These are phyloP conservation scores for Coemansia sp. DNA, from an alignment of 192 early-diverging fungal species.

Conservation along the genomic window DNA sequence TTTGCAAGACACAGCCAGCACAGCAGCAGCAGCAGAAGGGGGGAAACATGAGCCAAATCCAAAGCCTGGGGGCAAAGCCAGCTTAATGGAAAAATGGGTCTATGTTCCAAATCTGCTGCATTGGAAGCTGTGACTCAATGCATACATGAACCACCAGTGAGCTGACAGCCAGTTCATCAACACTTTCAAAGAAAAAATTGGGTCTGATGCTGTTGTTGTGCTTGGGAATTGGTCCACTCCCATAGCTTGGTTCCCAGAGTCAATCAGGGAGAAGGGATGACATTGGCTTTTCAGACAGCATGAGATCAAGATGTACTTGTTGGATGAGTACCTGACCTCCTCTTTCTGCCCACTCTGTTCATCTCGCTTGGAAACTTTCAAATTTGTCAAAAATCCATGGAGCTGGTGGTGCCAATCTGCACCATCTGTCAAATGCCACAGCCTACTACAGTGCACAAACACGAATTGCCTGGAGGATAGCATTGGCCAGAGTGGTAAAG, in stretches of 20 bases:
- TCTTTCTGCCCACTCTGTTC: conserved; percentile 1
- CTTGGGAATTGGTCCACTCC: conserved; percentile 19
- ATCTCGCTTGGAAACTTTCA: background rate
- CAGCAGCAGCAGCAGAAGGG: too few species aligned
- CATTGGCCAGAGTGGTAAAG: background rate
- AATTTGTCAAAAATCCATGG: background rate
- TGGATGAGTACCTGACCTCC: conserved; percentile 5
- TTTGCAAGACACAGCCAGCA: too few species aligned
- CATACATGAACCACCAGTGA: conserved; percentile 5
- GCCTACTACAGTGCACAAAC: conserved; percentile 6
- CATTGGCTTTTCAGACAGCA: background rate
- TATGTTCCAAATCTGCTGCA: conserved; percentile 10
- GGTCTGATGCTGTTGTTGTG: background rate
- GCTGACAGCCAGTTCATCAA: background rate
- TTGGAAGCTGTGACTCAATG: background rate
- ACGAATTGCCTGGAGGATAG: background rate
- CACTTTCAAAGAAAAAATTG: conserved; percentile 1
- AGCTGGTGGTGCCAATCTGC: background rate
- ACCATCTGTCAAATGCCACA: background rate
- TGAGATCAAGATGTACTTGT: conserved; percentile 5
- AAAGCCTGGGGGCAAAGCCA: too few species aligned
- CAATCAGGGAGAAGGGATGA: conserved; percentile 7
- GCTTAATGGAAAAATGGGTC: too few species aligned
- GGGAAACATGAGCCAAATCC: too few species aligned
- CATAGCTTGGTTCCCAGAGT: background rate